Evolutionary conservation across 2,329 filamentous ascomycete species (phyloP), one percentile per base, ranked within the genome.

Genomic region (Lojkania enalia): DNA sequence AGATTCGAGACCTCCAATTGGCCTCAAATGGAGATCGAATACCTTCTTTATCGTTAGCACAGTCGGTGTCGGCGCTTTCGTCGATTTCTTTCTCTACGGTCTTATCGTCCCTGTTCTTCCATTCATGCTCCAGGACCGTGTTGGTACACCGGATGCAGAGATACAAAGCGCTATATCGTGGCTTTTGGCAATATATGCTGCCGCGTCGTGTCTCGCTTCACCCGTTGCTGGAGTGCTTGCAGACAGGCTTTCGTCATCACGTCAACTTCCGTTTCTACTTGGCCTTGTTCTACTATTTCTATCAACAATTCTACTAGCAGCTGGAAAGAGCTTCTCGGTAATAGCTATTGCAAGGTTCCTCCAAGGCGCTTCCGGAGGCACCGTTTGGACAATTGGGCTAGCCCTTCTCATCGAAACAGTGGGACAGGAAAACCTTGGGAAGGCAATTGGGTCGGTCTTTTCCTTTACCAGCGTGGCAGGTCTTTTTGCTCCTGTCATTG

Each of bases 371-470:
- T 80, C 77, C 43, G 79, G 74, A 5, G 80, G 78, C 0, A 72
- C 83, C 21, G 81, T 85, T 0, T 83, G 81, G 76, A 82, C 79
- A 0, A 76, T 81, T 7, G 79, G 81, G 0, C 64, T 84, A 9
- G 79, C 82, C 1, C 71, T 85, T 47, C 72, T 81, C 29, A 67
- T 82, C 4, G 82, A 85, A 57, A 82, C 81, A 0, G 81, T 85
- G 5, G 73, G 76, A 0, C 72, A 70, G 2, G 71, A 78, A 38
- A 79, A 81, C 35, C 60, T 86, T 27, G 83, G 82, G 2, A 83
- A 82, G 59, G 79, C 78, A 1, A 79, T 86, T 57, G 83, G 83
- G 12, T 77, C 77, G 35, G 78, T 83, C 5, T 83, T 82, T 61
- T 79, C 78, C 47, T 77, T 85, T 49, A 78, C 83, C 39, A 78